Base-by-base conservation (phyloP, 768 basidiomycete genomes). In the Termitomyces sp. region DNA sequence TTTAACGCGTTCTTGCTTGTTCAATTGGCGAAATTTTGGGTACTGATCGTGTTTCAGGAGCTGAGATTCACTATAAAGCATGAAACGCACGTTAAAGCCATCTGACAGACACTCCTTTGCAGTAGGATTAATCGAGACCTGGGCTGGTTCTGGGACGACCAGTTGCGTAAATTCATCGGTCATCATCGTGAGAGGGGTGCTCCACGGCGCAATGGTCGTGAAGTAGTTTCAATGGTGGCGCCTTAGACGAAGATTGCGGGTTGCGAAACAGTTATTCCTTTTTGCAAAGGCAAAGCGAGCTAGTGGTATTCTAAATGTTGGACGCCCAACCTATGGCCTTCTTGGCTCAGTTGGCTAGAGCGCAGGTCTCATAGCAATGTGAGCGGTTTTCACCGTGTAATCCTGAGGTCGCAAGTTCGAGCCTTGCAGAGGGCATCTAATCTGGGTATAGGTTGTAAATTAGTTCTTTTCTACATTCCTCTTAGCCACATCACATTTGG, bases 371-470 rank as follows among this genome's bases (percentile, higher is more conserved):
- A 69, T 69, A 69, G 48, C 9, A 54, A 52, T 65, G 63, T 66
- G 66, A 66, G 55, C 54, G 59, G 45, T 16, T 5, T 6, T 35
- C 0, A 32, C 40, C 57, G 58, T 63, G 73, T 39, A 78, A 80
- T 80, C 80, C 77, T 75, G 76, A 81, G 77, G 79, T 79, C 80
- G 77, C 76, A 77, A 79, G 80, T 80, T 81, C 79, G 79, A 81
- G 67, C 74, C 79, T 79, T 77, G 73, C 76, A 77, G 72, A 71
- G 79, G 72, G 78, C 79, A 34, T 34, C n/a, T n/a, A n/a, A n/a
- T n/a, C n/a, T n/a, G n/a, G n/a, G n/a, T n/a, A n/a, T n/a, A n/a
- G n/a, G n/a, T n/a, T n/a, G n/a, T n/a, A n/a, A n/a, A n/a, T n/a
- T n/a, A n/a, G n/a, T n/a, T n/a, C n/a, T n/a, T n/a, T n/a, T n/a